Base-by-base conservation (phyloP, 305 asterid species). In the Plantago coronopus region DNA sequence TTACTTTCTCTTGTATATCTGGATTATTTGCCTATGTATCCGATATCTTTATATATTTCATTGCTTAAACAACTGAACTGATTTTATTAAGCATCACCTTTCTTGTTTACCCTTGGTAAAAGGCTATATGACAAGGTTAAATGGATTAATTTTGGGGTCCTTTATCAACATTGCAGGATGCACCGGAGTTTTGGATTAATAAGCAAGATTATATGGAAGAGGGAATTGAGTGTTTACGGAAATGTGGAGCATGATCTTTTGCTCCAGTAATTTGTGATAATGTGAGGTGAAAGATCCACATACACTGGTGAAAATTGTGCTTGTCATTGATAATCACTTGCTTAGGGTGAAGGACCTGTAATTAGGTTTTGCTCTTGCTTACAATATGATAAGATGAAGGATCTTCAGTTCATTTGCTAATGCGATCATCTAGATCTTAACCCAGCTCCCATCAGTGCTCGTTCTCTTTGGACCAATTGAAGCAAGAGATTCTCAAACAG, bases 151-250 rank as follows among this genome's bases (percentile, higher is more conserved):
- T 7, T 69, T 31, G 4, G 25, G 51, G 69, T 23, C 31, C 0
- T 61, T 23, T 54, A 44, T 49, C 44, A 44, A 38, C 59, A 25
- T 61, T 76, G 84, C 88, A 89, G 97, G 99, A 87, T 79, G 95
- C 99, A 54, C 99, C 97, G 12, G 99, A 89, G 78, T 93, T 93
- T 74, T 93, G 99, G 99, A 93, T 93, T 68, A 84, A 81, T 80
- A 80, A 83, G 68, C 87, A 88, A 84, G 98, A 88, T 78, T 91
- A 91, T 84, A 66, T 91, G 84, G 98, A 91, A 74, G 95, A 88
- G 74, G 98, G 98, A 65, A 72, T 83, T 73, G 87, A 71, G 66
- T 91, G 96, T 75, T 75, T 91, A 68, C 88, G 94, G 85, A 91
- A 91, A 81, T 89, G 95, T 58, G 87, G 34, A 12, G 40, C 40